Evolutionary conservation across 495 filamentous ascomycete genomes (phyloP), one percentile per base, ranked within the genome.

Genomic region (Friedmanniomyces simplex): DNA sequence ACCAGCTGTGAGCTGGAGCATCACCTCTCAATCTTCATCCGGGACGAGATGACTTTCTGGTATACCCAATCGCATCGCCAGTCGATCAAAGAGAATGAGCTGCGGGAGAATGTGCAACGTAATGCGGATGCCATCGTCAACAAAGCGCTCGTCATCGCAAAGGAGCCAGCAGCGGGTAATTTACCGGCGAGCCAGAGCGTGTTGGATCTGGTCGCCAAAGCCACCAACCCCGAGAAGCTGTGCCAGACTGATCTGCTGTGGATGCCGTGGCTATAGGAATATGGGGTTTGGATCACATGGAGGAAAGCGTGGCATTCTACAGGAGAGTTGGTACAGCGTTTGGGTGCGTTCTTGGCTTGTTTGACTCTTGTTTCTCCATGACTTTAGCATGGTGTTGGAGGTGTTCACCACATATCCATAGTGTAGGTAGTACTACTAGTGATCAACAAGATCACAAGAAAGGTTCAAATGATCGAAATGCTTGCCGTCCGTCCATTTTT

Each of bases 21-120:
- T 70, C 88, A 93, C 59, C 79, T 99, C 21, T 86, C 84, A 55
- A 79, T 99, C 61, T 97, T 96, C 67, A 91, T 99, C 54, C 79
- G 91, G 22, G 94, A 99, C 63, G 94, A 99, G 70, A 94, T 97
- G 83, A 89, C 90, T 65, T 95, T 91, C 72, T 97, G 93, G 93
- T 88, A 87, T 63, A 95, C 88, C 10, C 82, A 80, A 54, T 83
- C 86, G 54, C 88, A 95, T 67, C 82, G 88, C 25, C 71, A 72
- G n/a, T 63, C 62, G 14, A 75, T 88, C 50, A 78, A 77, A 22
- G 86, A 91, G 42, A 77, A 73, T 10, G 83, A 87, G 68, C 74
- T 99, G 47, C 80, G 94, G 41, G 89, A 96, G 30, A 80, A 85
- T 60, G 94, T 97, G 16, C 85, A 90, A 72, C 75, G 76, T 30